These are phyloP conservation scores for Drechslerella coelobrocha DNA, from an alignment of 2,329 filamentous ascomycete species.

Conservation along the genomic window DNA sequence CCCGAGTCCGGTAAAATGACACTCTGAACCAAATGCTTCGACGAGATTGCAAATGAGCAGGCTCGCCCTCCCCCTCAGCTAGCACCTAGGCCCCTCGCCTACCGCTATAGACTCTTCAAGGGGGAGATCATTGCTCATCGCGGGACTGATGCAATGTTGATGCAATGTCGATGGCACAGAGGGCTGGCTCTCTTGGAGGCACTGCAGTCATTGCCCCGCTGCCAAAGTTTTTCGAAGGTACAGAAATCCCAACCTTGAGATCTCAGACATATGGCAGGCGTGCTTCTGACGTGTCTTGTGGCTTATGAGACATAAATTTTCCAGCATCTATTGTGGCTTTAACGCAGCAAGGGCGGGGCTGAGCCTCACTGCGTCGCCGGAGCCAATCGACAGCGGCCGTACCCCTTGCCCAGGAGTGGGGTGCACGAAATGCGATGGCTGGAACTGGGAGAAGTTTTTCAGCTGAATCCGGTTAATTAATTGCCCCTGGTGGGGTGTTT, in stretches of 20 bases:
- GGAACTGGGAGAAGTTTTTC: constrained; percentile 35
- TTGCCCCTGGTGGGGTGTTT: constrained; percentile 33
- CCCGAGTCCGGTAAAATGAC: constrained; percentile 22
- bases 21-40: constrained; percentile 14
- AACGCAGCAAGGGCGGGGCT: constrained; percentile 5
- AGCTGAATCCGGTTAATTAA: constrained; percentile 52
- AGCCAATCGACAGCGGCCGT: constrained; percentile 31
- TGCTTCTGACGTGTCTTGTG: constrained; percentile 50
- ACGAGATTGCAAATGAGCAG: constrained; percentile 6
- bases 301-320: constrained; percentile 22
- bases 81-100: neutral
- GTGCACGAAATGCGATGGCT: constrained; percentile 49
- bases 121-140: constrained; percentile 31
- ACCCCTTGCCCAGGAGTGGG: constrained; percentile 33
- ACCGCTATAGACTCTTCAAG: constrained; percentile 6
- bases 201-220: neutral
- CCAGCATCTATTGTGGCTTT: constrained; percentile 27
- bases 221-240: constrained; percentile 5
- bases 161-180: constrained; percentile 38
- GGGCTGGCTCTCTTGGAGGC: constrained; percentile 10
- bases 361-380: constrained; percentile 42
- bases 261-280: constrained; percentile 14
- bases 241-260: neutral
- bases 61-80: neutral
- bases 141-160: constrained; percentile 9